phyloP scores from a whole-genome alignment of 305 asterid species.

The Petunia hybrid region DNA sequence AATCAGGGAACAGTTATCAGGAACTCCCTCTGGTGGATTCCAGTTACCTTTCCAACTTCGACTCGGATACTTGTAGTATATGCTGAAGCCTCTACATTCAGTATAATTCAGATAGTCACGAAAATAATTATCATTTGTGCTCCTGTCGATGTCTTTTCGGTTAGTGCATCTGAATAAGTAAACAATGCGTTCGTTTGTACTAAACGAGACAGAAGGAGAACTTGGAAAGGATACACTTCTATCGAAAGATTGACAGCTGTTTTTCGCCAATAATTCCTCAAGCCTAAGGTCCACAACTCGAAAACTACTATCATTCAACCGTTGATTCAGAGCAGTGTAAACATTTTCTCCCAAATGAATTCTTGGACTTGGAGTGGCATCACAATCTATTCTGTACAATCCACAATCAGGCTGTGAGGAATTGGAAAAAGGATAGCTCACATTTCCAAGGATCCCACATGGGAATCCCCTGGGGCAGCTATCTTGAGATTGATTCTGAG shows the following conservation, averaged over 20 bases:
- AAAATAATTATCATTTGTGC: neutral
- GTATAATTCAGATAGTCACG: neutral
- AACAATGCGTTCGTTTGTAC: slow-evolving; percentile 34
- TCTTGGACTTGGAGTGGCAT: slow-evolving; percentile 23
- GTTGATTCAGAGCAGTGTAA: neutral
- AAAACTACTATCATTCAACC: neutral
- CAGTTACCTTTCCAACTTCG: neutral
- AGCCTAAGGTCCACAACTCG: neutral
- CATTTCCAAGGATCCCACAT: slow-evolving; percentile 41
- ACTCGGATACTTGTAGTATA: slow-evolving; percentile 30
- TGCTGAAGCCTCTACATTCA: neutral
- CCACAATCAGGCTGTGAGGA: slow-evolving; percentile 46
- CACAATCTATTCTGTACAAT: slow-evolving; percentile 40
- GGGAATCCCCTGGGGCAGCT: slow-evolving; percentile 40
- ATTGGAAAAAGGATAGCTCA: slow-evolving; percentile 48
- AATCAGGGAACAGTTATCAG: slow-evolving; percentile 25
- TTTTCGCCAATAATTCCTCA: accelerated
- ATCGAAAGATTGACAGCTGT: slow-evolving; percentile 16
- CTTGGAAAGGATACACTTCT: neutral
- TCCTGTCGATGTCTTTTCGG: no score
- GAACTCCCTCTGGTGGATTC: neutral
- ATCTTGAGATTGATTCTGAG: neutral
- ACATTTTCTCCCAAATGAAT: slow-evolving; percentile 18
- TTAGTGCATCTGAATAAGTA: slow-evolving; percentile 44
- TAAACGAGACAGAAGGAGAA: slow-evolving; percentile 42